Conservation (phyloP, 83 land plant genomes). For the Isoetes engelmannii region DNA sequence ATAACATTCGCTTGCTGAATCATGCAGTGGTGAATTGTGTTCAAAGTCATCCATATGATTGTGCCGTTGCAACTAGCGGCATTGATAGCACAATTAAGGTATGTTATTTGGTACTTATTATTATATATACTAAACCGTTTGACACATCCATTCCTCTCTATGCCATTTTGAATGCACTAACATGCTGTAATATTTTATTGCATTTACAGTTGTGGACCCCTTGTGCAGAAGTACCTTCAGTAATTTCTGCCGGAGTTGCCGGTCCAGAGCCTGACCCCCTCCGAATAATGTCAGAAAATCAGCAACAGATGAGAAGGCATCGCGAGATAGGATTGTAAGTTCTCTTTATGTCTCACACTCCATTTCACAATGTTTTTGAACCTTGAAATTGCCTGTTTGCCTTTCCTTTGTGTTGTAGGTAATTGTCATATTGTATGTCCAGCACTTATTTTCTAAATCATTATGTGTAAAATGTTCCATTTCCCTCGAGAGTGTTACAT, state of each 20-base stretch:
- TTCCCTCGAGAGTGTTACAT: too few species aligned
- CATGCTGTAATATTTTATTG: constrained; percentile 6
- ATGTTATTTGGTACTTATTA: constrained; percentile 4
- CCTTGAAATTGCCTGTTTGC: too few species aligned
- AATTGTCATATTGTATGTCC: too few species aligned
- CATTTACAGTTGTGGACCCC: constrained; percentile 83
- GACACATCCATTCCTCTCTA: not conserved
- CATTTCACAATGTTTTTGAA: too few species aligned
- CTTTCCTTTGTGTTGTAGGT: too few species aligned
- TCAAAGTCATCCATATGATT: constrained; percentile 94
- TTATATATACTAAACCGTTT: not conserved
- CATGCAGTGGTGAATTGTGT: constrained; percentile 90
- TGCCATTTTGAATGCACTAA: not conserved
- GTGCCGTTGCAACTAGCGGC: constrained; percentile 91
- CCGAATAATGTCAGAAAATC: constrained; percentile 69
- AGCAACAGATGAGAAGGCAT: constrained; percentile 48
- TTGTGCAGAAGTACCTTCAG: constrained; percentile 54
- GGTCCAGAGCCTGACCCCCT: constrained; percentile 66
- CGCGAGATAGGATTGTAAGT: constrained; percentile 76
- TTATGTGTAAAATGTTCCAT: too few species aligned
- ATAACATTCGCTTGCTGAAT: not conserved
- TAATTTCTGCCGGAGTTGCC: constrained; percentile 55
- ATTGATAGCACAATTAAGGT: constrained; percentile 96
- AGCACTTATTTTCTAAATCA: too few species aligned
- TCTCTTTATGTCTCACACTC: not conserved